Base-by-base conservation (phyloP, 202 grass and related monocot species). In the Musa balbisiana region DNA sequence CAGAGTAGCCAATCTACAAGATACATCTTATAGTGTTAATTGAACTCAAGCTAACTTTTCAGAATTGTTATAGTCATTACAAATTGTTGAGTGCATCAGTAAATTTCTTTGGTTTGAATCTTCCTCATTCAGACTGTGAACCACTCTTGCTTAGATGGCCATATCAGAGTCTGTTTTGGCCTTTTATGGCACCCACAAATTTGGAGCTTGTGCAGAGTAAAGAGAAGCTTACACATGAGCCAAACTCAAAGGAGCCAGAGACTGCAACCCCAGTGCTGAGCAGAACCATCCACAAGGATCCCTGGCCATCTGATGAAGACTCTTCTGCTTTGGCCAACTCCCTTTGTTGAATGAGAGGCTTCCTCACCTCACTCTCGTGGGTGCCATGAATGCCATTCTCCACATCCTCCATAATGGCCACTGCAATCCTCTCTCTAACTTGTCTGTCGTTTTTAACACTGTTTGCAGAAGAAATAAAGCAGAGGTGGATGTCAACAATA, bases 181-280 rank as follows among this genome's bases (percentile, higher is more conserved):
- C 27, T 27, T 27, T 27, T 27, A 43, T 43, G 33, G 33, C 59
- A 51, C 22, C 9, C 15, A 76, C 21, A 50, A 6, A 5, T 15
- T 68, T 62, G 55, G 11, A 11, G 69, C 73, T 26, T 3, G 27
- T 17, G 50, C 8, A 33, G 49, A 13, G 11, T 19, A 21, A 72
- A 55, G 25, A 74, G 27, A 76, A 71, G 19, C 90, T 89, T 80
- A 97, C 94, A 82, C 84, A 86, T 66, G 87, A 81, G 59, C 94
- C 94, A 83, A 97, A 97, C 76, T 85, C 88, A 79, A 97, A 97
- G 53, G 94, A 91, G 64, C 94, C 94, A 73, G 86, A 89, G 52
- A 97, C 81, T 16, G 94, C 84, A 24, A 93, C 90, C 17, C 76
- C 86, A 12, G 94, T 93, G 73, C 83, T 75, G 53, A 93, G 62